Evolutionary conservation across 768 basidiomycete species (phyloP).

Genomic region (Basidioascus undulatus): DNA sequence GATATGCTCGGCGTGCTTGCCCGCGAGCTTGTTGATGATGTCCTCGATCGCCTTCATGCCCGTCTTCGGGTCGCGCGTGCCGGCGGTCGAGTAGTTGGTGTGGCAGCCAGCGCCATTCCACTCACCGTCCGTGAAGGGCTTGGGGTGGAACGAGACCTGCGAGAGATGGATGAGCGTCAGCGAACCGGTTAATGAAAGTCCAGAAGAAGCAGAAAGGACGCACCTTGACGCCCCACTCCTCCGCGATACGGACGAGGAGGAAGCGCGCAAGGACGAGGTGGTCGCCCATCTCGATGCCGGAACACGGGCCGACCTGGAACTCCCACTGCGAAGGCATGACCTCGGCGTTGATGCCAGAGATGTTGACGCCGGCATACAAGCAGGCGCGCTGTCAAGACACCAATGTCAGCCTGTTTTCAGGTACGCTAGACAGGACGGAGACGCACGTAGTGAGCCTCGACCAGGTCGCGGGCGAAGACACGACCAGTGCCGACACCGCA

Average conservation of each 20-base stretch:
- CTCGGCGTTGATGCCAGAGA: conserved; percentile 97
- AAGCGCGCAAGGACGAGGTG: conserved; percentile 98
- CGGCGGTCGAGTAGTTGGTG: conserved; percentile 81
- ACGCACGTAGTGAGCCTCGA: conserved; percentile 77
- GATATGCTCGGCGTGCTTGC: conserved; percentile 82
- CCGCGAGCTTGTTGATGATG: conserved; percentile 77
- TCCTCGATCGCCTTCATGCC: conserved; percentile 79
- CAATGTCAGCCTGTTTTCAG: background rate
- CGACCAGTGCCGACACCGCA: conserved; percentile 63
- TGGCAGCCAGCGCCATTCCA: conserved; percentile 99
- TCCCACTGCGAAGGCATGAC: conserved; percentile 99
- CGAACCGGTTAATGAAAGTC: background rate
- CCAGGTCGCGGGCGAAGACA: conserved; percentile 91
- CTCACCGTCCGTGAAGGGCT: conserved; percentile 69
- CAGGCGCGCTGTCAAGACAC: conserved; percentile 24
- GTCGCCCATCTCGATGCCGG: conserved; percentile 95
- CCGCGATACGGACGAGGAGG: conserved; percentile 82
- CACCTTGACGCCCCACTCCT: conserved; percentile 78
- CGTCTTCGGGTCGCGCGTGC: conserved; percentile 67
- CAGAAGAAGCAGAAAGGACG: conserved; percentile 3
- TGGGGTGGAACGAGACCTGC: conserved; percentile 96
- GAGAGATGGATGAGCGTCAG: background rate
- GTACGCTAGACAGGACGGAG: too few species aligned
- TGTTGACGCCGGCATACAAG: conserved; percentile 83
- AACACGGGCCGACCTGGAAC: conserved; percentile 97